Base-by-base conservation (phyloP, 495 filamentous ascomycete species). In the Penicillium mononematosum region DNA sequence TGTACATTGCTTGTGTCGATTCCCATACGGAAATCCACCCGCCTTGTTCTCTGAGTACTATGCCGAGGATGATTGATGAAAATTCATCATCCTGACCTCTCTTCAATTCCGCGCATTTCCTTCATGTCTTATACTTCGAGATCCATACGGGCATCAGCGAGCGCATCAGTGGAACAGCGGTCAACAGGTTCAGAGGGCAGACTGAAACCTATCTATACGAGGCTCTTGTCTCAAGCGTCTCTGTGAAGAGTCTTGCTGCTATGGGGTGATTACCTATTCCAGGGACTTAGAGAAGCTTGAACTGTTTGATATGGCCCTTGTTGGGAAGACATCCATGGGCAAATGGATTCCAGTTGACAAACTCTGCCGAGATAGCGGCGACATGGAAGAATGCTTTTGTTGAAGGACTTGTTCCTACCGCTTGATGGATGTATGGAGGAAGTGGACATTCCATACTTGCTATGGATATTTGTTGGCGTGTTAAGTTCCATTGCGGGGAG, bases 111-210 rank as follows among this genome's bases (percentile, higher is more conserved):
- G 62, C 64, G 68, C 61, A 49, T 55, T 32, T 42, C 38, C 31
- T 62, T 58, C 41, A 56, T 59, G 46, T 53, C 56, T 60, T 51
- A 47, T 63, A 54, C 68, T 59, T 63, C 54, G 63, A 59, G 62
- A 67, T 60, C 71, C 42, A 58, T 50, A 63, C 52, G 63, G 71
- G 74, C 76, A 77, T 79, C 78, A 83, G 81, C 82, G 83, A 86
- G 84, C 81, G 78, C 72, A 81, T 78, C 78, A 83, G 83, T 80
- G 77, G 75, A 67, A 67, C 57, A 75, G 68, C 68, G 75, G 66
- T 58, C 49, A 53, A 60, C 29, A 54, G 58, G 41, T 46, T 50
- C 47, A 57, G 45, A 9, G 51, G 32, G 43, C 34, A 38, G 56
- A 50, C 47, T 38, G 25, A 46, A 31, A 38, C 44, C 44, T 52